Percentiles rank a stretch among this genome's conserved stretches.
Evolutionary conservation across 176 grass and related monocot species (phyloP).

Genomic region (Hordeum marinum): DNA sequence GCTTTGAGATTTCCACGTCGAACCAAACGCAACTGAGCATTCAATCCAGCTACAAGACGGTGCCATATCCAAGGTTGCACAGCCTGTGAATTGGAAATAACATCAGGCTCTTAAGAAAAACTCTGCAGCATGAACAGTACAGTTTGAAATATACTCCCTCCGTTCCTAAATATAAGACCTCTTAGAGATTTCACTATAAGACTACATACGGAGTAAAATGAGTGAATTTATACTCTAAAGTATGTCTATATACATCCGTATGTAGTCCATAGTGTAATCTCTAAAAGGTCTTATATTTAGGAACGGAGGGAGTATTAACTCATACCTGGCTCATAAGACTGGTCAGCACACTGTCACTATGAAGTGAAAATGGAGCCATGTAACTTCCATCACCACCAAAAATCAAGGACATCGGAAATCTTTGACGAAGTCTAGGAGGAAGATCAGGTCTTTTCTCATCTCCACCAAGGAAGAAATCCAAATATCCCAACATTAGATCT

Average conservation of each 20-base stretch:
- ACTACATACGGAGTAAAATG: too few relatives aligned
- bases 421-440: conserved; percentile 90
- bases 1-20: conserved; percentile 74
- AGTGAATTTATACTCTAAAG: too few relatives aligned
- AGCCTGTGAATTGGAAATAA: conserved; percentile 48
- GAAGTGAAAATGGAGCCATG: conserved; percentile 96
- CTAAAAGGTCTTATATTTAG: too few relatives aligned
- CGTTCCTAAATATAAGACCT: too few relatives aligned
- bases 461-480: conserved; percentile 98
- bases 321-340: conserved; percentile 97
- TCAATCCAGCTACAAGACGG: conserved; percentile 90
- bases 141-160: too few relatives aligned
- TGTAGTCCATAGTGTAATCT: too few relatives aligned
- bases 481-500: conserved; percentile 94
- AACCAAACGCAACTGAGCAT: conserved; percentile 89
- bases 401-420: conserved; percentile 86
- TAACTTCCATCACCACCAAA: conserved; percentile 99
- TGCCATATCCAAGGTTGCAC: conserved; percentile 95
- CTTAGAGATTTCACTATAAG: too few relatives aligned
- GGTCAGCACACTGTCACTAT: conserved; percentile 96
- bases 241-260: too few relatives aligned
- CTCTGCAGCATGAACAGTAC: neutral
- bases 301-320: too few relatives aligned
- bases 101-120: conserved; percentile 7
- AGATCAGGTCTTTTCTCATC: conserved; percentile 99